phyloP scores from a whole-genome alignment of 2,329 filamentous ascomycete genomes.

The Pseudocercospora eumusae region DNA sequence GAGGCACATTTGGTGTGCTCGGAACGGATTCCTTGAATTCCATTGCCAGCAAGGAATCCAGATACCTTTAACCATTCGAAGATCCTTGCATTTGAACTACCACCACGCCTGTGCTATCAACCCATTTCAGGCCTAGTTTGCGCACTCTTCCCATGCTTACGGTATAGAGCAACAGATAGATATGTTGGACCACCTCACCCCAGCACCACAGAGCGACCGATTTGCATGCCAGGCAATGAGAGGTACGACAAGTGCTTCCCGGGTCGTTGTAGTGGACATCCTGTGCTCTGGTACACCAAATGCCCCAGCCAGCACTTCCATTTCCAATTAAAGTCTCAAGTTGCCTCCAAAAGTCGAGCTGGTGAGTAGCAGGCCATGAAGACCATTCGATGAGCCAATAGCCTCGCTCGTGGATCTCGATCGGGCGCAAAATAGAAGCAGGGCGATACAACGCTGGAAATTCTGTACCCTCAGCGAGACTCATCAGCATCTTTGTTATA shows the following conservation, averaged over 20 bases:
- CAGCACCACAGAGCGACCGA: slow-evolving; percentile 71
- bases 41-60: background rate
- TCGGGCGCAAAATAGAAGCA: slow-evolving; percentile 46
- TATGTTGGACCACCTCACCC: slow-evolving; percentile 70
- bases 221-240: slow-evolving; percentile 24
- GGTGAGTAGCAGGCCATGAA: slow-evolving; percentile 54
- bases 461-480: slow-evolving; percentile 36
- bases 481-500: slow-evolving; percentile 35
- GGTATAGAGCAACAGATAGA: slow-evolving; percentile 74
- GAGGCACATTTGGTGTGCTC: background rate
- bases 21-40: background rate
- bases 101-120: slow-evolving; percentile 61
- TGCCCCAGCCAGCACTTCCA: slow-evolving; percentile 67
- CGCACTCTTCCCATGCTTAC: slow-evolving; percentile 66
- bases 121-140: slow-evolving; percentile 63
- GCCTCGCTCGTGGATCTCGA: slow-evolving; percentile 68
- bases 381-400: slow-evolving; percentile 70
- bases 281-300: slow-evolving; percentile 54
- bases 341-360: slow-evolving; percentile 62
- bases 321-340: slow-evolving; percentile 61
- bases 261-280: slow-evolving; percentile 18
- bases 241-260: background rate
- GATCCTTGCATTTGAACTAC: slow-evolving; percentile 54
- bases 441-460: slow-evolving; percentile 40
- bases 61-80: background rate